Base-by-base conservation (phyloP, 257 asterid genomes). In the Paraleonurus japonicus region DNA sequence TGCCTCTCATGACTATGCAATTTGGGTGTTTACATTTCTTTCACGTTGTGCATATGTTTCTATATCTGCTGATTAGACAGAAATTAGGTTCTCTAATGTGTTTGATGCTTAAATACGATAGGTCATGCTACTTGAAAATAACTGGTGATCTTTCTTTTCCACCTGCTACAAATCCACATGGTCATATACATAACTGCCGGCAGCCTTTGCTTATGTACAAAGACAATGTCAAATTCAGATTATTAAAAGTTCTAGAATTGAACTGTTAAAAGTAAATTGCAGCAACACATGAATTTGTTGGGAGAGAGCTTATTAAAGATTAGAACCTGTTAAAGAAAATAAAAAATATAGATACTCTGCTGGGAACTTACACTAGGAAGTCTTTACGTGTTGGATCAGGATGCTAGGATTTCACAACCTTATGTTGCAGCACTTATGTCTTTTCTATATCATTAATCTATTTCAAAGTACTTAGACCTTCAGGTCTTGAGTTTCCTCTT, bases 351-450 rank as follows among this genome's bases (percentile, higher is more conserved):
- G 45, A 26, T 8, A 15, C 35, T 24, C 43, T 7, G 1, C 12
- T 7, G 17, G 27, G 55, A 23, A 37, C 23, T 22, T 23, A 26
- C 20, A 15, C 74, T 26, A 45, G 35, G 12, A 51, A 50, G 11
- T 9, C 15, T n/a, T 51, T 30, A n/a, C 63, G 19, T 50, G n/a
- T 43, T 8, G 16, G 23, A 30, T 51, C 30, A 20, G 37, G 57
- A n/a, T 33, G n/a, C n/a, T n/a, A n/a, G n/a, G n/a, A n/a, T 17
- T 45, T 71, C 50, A 19, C 62, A 59, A 26, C 22, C 61, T 60
- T 48, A 13, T 45, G n/a, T 13, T 43, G 67, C 37, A 27, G 30
- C 16, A 23, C 39, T 68, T 32, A 3, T 2, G 50, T 68, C 51
- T 33, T 54, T 7, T 35, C 24, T 32, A 37, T 17, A 41, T 43